Percentiles rank a stretch among this genome's conserved stretches.
phyloP scores from a whole-genome alignment of 73 alveolate genomes.

The Effrenium voratum region DNA sequence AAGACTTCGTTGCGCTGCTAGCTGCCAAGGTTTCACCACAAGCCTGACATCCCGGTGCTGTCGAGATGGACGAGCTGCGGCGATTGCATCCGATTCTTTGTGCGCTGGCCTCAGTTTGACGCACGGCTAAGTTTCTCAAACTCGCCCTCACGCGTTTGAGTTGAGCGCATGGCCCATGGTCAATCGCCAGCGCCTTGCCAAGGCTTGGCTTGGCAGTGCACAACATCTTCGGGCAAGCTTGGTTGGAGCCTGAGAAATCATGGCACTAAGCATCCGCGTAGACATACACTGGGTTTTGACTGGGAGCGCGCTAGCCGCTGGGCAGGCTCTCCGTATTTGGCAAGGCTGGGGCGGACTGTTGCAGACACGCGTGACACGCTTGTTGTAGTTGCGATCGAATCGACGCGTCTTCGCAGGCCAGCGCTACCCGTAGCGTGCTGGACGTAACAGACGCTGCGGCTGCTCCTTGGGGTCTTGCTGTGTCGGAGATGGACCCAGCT shows the following conservation, averaged over 20 bases:
- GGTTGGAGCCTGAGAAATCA: not conserved
- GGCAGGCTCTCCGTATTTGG: not conserved
- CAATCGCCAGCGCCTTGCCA: not conserved
- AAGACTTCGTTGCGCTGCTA: not conserved
- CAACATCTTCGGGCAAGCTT: not conserved
- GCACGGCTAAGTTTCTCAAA: too few species aligned
- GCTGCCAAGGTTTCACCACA: not conserved
- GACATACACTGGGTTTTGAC: not conserved
- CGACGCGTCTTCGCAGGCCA: not conserved
- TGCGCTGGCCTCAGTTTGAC: not conserved
- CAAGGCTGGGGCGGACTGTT: not conserved
- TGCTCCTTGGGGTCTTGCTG: too few species aligned
- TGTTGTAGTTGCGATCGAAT: not conserved
- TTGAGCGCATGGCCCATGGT: too few species aligned
- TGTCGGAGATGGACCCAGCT: not conserved
- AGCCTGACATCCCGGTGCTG: conserved; percentile 12
- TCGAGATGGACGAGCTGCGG: conserved; percentile 32
- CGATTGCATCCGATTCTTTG: not conserved
- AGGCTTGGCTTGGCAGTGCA: conserved; percentile 16
- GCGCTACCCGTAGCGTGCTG: not conserved
- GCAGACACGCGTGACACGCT: not conserved
- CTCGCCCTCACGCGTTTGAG: too few species aligned
- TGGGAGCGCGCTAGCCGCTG: not conserved
- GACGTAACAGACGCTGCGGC: too few species aligned
- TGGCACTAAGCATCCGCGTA: not conserved